Evolutionary conservation across 306 rosid species (phyloP).

Genomic region (Gastrolobium villosum): DNA sequence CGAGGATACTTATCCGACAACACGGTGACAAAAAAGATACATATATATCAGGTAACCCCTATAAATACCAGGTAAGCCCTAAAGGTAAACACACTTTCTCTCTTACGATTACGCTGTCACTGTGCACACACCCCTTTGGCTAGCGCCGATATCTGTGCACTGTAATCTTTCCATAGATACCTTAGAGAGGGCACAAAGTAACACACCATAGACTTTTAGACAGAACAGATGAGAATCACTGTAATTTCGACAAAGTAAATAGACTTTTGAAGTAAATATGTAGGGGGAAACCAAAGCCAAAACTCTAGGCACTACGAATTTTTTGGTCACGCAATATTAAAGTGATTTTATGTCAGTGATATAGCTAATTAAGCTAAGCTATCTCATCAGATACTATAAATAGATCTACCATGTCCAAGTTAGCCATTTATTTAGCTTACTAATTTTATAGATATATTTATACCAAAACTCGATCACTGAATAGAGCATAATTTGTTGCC

Average conservation of each 20-base stretch:
- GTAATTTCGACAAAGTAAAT: not conserved
- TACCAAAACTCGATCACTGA: conserved; percentile 29
- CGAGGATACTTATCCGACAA: too few relatives aligned
- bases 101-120: too few relatives aligned
- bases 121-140: too few relatives aligned
- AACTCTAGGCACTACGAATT: not conserved
- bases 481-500: conserved; percentile 37
- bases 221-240: not conserved
- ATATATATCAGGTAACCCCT: too few relatives aligned
- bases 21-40: too few relatives aligned
- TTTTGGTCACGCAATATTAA: not conserved
- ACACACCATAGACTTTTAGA: too few relatives aligned
- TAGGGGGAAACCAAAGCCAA: not conserved
- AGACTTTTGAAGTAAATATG: not conserved
- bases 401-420: not conserved
- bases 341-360: conserved; percentile 18
- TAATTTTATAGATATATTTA: conserved; percentile 7
- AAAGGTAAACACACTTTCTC: too few relatives aligned
- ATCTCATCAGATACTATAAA: not conserved
- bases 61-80: too few relatives aligned
- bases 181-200: too few relatives aligned
- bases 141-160: too few relatives aligned
- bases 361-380: conserved; percentile 20
- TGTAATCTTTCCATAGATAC: too few relatives aligned
- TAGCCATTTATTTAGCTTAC: conserved; percentile 24